Evolutionary conservation across 2,329 filamentous ascomycete genomes (phyloP), one percentile per base, ranked within the genome.

Genomic region (Gremmenia infestans): DNA sequence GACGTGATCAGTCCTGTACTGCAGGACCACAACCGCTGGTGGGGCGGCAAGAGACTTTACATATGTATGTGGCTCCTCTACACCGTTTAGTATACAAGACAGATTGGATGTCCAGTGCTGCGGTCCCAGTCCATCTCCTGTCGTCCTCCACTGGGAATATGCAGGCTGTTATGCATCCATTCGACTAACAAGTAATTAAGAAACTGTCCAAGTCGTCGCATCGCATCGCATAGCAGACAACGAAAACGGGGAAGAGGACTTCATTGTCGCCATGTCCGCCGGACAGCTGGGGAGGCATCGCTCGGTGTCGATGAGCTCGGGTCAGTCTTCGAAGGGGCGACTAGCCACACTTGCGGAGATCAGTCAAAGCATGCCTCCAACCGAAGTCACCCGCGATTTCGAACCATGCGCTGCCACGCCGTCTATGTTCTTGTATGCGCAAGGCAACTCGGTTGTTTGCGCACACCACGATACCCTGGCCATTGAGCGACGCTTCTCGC

Each of bases 391-490:
- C 60, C 78, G 76, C 64, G 81, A 85, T 59, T 91, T 97, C 65
- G 88, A 94, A 65, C 89, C 94, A 56, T 95, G 89, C 71, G 91
- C 91, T 17, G 91, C 94, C 32, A 97, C 94, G 4, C 90, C 89
- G 2, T 90, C 91, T 23, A 88, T 94, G 77, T 88, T 99, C 63
- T 81, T 99, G 25, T 97, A 95, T 72, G 86, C 91, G 23, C 82
- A 97, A 71, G 88, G 90, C 35, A 86, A 85, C 52, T 83, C 86
- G 6, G 85, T 99, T 56, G 80, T 97, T 23, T 94, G 91, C 71
- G 85, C 93, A 35, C 91, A 96, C 67, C 93, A 97, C 74, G 93
- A 97, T 70, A 96, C 89, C 3, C 76, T 99, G 53, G 89, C 88
- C 17, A 87, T 97, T 63, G 93, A 97, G 68, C 81, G 91, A 58